These are phyloP conservation scores for Alnus rubra DNA, from an alignment of 306 rosid genomes.

Conservation along the genomic window DNA sequence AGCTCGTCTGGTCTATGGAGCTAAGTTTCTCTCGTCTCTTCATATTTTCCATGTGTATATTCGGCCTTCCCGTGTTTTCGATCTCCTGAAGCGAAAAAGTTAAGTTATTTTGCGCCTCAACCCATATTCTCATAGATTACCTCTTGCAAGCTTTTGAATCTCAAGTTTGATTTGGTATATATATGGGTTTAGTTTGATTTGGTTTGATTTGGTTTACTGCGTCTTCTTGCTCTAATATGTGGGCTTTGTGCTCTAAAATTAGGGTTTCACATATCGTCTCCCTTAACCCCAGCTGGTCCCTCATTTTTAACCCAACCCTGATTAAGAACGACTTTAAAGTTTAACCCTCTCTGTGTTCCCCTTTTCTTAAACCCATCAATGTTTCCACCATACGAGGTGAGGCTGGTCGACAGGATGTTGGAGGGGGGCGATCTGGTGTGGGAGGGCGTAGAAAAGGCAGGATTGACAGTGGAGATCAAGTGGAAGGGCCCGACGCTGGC, in stretches of 20 bases:
- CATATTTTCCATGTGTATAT: no score
- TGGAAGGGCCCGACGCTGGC: conserved; percentile 87
- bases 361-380: not conserved
- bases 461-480: conserved; percentile 60
- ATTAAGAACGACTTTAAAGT: not conserved
- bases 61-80: no score
- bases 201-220: conserved; percentile 25
- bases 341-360: not conserved
- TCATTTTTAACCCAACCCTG: conserved; percentile 3
- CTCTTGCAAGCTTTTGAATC: no score
- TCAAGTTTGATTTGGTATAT: no score
- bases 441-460: conserved; percentile 29
- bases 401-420: conserved; percentile 46
- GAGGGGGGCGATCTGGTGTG: conserved; percentile 57
- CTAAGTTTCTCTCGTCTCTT: no score
- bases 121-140: no score
- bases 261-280: conserved; percentile 62
- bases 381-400: conserved; percentile 43
- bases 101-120: no score
- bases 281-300: not conserved
- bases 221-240: conserved; percentile 44
- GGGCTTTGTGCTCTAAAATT: conserved; percentile 55
- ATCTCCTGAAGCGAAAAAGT: no score
- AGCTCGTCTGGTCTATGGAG: no score
- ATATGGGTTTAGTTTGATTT: not conserved